Conservation (phyloP, 352 stramenopile species). For the Aphanomyces stellatus region DNA sequence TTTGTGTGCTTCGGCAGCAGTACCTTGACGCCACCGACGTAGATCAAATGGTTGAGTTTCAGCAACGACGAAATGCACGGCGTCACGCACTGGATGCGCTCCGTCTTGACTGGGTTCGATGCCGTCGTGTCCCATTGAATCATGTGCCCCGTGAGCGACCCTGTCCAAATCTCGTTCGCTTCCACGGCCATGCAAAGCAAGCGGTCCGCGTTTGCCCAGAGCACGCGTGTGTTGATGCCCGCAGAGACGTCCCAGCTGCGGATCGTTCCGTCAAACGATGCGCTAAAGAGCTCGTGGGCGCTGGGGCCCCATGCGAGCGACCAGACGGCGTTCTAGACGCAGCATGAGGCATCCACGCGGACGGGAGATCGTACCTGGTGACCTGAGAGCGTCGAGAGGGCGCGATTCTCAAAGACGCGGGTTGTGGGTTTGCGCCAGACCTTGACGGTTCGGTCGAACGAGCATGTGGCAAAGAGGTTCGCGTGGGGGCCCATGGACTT, state of each 20-base stretch:
- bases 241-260: constrained; percentile 92
- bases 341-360: neutral
- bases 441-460: constrained; percentile 9
- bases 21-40: constrained; percentile 13
- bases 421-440: constrained; percentile 11
- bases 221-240: constrained; percentile 48
- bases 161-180: neutral
- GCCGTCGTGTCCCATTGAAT: neutral
- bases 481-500: neutral
- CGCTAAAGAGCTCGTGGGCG: constrained; percentile 82
- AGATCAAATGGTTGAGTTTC: neutral
- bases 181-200: constrained; percentile 11
- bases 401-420: too few species aligned
- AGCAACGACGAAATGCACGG: constrained; percentile 8
- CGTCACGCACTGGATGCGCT: neutral
- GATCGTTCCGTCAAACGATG: constrained; percentile 93
- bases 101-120: neutral
- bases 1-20: too few species aligned
- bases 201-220: constrained; percentile 32
- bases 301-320: constrained; percentile 87
- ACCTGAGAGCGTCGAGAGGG: neutral
- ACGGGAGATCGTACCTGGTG: neutral
- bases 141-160: constrained; percentile 5
- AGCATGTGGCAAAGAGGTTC: constrained; percentile 18
- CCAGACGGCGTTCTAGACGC: constrained; percentile 80